These are phyloP conservation scores for Psilocybe cyanescens DNA, from an alignment of 768 basidiomycete species.

Conservation along the genomic window DNA sequence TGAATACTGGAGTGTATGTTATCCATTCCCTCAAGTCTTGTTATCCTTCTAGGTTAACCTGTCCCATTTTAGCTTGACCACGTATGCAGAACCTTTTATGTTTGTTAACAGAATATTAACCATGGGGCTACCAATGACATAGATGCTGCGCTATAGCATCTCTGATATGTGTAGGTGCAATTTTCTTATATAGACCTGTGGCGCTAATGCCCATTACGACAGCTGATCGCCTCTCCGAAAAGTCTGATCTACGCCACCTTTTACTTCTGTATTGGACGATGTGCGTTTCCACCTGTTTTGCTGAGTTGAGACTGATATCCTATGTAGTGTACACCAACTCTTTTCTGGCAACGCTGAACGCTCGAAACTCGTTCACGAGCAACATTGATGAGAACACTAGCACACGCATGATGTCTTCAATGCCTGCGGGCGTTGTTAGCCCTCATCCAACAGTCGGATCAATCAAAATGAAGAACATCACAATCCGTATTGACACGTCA, in stretches of 20 bases:
- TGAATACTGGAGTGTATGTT: slow-evolving; percentile 53
- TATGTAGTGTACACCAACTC: slow-evolving; percentile 53
- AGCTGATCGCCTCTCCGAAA: slow-evolving; percentile 42
- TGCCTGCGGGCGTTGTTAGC: slow-evolving; percentile 29
- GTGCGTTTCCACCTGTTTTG: slow-evolving; percentile 30
- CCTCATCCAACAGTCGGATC: slow-evolving; percentile 10
- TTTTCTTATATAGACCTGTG: neutral
- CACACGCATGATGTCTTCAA: slow-evolving; percentile 36
- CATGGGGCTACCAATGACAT: neutral
- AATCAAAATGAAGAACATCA: slow-evolving; percentile 29
- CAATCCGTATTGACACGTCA: slow-evolving; percentile 40
- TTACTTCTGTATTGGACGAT: slow-evolving; percentile 55
- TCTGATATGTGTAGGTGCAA: slow-evolving; percentile 43
- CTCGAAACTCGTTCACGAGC: slow-evolving; percentile 40
- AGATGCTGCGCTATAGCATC: slow-evolving; percentile 53
- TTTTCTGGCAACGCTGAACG: slow-evolving; percentile 56
- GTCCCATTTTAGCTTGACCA: slow-evolving; percentile 34
- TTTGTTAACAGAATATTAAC: neutral
- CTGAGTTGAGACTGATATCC: neutral
- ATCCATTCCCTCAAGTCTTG: neutral
- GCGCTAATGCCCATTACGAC: neutral
- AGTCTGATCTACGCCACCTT: slow-evolving; percentile 54
- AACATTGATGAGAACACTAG: slow-evolving; percentile 30
- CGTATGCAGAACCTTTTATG: slow-evolving; percentile 24
- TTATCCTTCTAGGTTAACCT: slow-evolving; percentile 7